A percentile compares a stretch with the other conserved stretches of the same genome.
phyloP scores from a whole-genome alignment of 257 asterid species.

The Nicotiana obtusifolia region DNA sequence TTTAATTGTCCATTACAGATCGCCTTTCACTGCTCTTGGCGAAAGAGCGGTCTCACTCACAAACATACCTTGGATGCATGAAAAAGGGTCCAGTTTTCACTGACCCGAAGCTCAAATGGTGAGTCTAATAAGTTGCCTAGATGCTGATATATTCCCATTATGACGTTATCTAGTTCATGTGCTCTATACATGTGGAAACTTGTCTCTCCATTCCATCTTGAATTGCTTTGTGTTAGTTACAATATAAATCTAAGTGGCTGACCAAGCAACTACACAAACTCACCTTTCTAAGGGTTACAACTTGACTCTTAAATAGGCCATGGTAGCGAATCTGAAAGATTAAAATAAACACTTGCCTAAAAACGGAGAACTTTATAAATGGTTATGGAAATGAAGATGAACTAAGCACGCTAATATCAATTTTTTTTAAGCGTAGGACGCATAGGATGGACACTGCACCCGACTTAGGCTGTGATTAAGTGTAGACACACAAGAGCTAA shows the following conservation, averaged over 20 bases:
- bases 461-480: not conserved
- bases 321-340: not conserved
- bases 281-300: not conserved
- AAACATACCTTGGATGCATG: slow-evolving; percentile 97
- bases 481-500: not conserved
- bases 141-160: not conserved
- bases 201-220: not conserved
- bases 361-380: not conserved
- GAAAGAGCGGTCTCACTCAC: slow-evolving; percentile 89
- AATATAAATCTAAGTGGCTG: not conserved
- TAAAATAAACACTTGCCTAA: not conserved
- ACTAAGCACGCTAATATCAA: not conserved
- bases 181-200: not conserved
- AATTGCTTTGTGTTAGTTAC: not conserved
- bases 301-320: not conserved
- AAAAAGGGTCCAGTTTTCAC: slow-evolving; percentile 96
- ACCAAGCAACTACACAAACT: not conserved
- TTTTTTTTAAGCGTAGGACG: not conserved
- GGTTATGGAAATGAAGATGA: not conserved
- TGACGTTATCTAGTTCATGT: not conserved
- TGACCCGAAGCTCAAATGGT: slow-evolving; percentile 96
- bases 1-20: slow-evolving; percentile 34
- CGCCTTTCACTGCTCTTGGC: slow-evolving; percentile 93
- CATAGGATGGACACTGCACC: not conserved
- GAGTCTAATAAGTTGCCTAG: slow-evolving; percentile 25